Conservation (phyloP, 2,329 filamentous ascomycete genomes). For the Trichophyton benhamiae region DNA sequence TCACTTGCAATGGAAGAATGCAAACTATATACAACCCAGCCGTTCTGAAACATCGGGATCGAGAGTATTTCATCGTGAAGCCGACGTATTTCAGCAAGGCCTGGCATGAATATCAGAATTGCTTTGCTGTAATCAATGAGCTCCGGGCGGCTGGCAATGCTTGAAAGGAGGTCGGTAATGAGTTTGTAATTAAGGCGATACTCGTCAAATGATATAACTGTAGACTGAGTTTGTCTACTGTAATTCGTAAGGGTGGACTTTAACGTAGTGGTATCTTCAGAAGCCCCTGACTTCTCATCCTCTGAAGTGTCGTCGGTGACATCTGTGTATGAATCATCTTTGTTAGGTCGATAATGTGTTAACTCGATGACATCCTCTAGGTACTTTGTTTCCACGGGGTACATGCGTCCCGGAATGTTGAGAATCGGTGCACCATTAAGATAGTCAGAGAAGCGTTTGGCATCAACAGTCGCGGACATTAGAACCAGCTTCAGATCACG, state of each 20-base stretch:
- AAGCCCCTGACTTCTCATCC: slow-evolving; percentile 34
- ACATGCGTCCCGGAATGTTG: slow-evolving; percentile 84
- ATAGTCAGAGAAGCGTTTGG: slow-evolving; percentile 80
- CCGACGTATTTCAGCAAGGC: slow-evolving; percentile 81
- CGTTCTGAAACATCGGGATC: slow-evolving; percentile 59
- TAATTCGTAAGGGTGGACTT: slow-evolving; percentile 59
- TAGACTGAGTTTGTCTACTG: slow-evolving; percentile 60
- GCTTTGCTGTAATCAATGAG: slow-evolving; percentile 70
- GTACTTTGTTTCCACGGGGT: slow-evolving; percentile 76
- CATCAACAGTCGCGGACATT: slow-evolving; percentile 96
- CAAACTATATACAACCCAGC: slow-evolving; percentile 78
- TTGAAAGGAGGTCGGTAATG: slow-evolving; percentile 63
- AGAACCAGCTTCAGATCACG: slow-evolving; percentile 82
- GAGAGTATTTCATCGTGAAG: slow-evolving; percentile 75
- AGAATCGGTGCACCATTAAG: slow-evolving; percentile 74
- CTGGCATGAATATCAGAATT: slow-evolving; percentile 86
- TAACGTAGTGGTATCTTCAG: slow-evolving; percentile 40
- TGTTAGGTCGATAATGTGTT: slow-evolving; percentile 61
- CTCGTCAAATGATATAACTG: slow-evolving; percentile 69
- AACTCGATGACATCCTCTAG: slow-evolving; percentile 86
- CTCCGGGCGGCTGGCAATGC: slow-evolving; percentile 57
- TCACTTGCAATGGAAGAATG: slow-evolving; percentile 94
- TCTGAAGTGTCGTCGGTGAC: slow-evolving; percentile 31
- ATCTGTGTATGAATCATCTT: slow-evolving; percentile 29
- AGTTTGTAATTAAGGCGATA: slow-evolving; percentile 85